These are phyloP conservation scores for Aspergillus carbonarius DNA, from an alignment of 2,329 filamentous ascomycete genomes.

Conservation along the genomic window DNA sequence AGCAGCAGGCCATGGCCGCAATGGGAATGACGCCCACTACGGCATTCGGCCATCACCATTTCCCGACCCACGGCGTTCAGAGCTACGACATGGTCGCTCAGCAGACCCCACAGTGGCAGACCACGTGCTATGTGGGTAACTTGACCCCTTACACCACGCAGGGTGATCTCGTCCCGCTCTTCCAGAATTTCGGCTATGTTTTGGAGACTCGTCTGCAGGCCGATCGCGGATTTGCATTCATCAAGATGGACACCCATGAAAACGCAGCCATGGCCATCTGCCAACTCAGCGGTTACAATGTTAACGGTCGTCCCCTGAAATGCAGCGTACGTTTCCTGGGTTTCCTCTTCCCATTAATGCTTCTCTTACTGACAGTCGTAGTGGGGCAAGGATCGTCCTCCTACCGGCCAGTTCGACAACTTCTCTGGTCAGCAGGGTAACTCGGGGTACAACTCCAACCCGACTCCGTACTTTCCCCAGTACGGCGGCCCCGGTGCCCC, in stretches of 20 bases:
- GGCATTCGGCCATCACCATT: conserved; percentile 94
- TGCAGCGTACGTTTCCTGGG: conserved; percentile 79
- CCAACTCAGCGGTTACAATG: conserved; percentile 95
- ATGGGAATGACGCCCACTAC: conserved; percentile 99
- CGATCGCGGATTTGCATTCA: conserved; percentile 95
- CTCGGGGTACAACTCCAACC: conserved; percentile 67
- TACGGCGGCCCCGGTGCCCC: conserved; percentile 71
- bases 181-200: conserved; percentile 98
- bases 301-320: conserved; percentile 94
- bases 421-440: conserved; percentile 77
- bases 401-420: conserved; percentile 77
- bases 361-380: conserved; percentile 44
- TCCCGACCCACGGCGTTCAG: conserved; percentile 92
- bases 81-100: conserved; percentile 96
- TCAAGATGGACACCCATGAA: conserved; percentile 99
- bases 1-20: conserved; percentile 93
- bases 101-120: conserved; percentile 97
- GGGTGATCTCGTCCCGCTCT: conserved; percentile 93
- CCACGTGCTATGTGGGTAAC: conserved; percentile 96
- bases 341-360: conserved; percentile 30
- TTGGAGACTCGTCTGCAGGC: conserved; percentile 97
- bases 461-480: conserved; percentile 86
- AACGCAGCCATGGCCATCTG: conserved; percentile 98
- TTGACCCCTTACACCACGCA: conserved; percentile 96
- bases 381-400: conserved; percentile 99